Conservation (phyloP, 768 basidiomycete species). For the Cystobasidium onofrii region DNA sequence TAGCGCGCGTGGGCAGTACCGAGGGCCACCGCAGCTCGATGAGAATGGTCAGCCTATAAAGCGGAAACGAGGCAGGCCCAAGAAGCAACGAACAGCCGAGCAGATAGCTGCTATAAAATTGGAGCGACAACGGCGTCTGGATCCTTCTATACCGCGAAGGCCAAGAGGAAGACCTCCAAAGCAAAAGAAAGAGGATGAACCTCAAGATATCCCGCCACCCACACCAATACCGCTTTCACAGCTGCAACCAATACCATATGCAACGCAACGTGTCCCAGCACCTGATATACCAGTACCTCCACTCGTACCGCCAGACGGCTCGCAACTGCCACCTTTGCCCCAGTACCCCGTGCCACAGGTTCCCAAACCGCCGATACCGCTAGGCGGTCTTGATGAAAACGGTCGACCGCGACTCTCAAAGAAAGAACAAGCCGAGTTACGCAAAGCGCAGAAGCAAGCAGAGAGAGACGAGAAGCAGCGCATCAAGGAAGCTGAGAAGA, state of each 20-base stretch:
- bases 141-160: not conserved
- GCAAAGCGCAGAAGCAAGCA: slow-evolving; percentile 6
- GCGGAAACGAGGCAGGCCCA: slow-evolving; percentile 17
- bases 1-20: not conserved
- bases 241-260: not conserved
- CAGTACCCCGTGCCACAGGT: not conserved
- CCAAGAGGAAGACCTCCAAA: slow-evolving; percentile 26
- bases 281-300: slow-evolving; percentile 1
- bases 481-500: slow-evolving; percentile 16
- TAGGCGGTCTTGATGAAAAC: not conserved
- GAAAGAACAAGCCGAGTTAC: slow-evolving; percentile 20
- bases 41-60: not conserved
- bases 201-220: not conserved
- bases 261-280: not conserved
- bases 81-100: slow-evolving; percentile 6
- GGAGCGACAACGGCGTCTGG: not conserved
- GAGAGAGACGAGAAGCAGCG: slow-evolving; percentile 22
- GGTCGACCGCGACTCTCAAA: slow-evolving; percentile 9
- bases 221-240: not conserved
- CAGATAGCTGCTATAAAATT: slow-evolving; percentile 3
- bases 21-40: not conserved
- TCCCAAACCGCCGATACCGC: not conserved
- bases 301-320: not conserved
- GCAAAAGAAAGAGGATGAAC: not conserved
- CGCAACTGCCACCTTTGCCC: not conserved